Evolutionary conservation across 139 green algal genomes (phyloP).

Genomic region (Chlamydomonas incerta): DNA sequence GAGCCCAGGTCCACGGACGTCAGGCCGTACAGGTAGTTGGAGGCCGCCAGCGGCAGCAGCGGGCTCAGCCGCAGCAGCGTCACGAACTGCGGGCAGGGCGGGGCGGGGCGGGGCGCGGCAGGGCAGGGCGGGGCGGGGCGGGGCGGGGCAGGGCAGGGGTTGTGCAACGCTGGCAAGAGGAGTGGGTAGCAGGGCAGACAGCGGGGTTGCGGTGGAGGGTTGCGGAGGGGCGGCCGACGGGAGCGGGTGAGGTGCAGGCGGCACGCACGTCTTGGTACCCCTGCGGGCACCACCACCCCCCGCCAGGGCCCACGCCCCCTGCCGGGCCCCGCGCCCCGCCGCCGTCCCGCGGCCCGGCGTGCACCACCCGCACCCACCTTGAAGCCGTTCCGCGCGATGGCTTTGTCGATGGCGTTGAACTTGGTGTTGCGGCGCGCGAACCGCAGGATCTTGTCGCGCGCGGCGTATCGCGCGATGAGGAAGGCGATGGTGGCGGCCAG

Average conservation of each 20-base stretch:
- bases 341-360: no score
- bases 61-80: constrained; percentile 91
- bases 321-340: no score
- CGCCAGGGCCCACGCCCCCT: no score
- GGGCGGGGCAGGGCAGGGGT: no score
- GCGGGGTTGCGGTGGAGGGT: no score
- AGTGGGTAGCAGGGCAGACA: no score
- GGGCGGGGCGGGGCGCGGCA: no score
- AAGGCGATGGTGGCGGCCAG: constrained; percentile 67
- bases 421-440: constrained; percentile 44
- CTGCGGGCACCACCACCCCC: no score
- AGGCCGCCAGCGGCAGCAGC: constrained; percentile 90
- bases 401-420: constrained; percentile 91
- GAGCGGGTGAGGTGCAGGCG: no score
- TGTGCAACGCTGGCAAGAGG: no score
- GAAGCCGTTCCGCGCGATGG: constrained; percentile 91
- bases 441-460: constrained; percentile 79
- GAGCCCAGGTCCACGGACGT: constrained; percentile 84
- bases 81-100: constrained; percentile 74
- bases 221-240: no score
- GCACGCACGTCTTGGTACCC: no score
- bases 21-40: constrained; percentile 93
- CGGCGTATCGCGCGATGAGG: constrained; percentile 93
- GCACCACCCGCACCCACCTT: constrained; percentile 51
- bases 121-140: not conserved